Evolutionary conservation across 208 protist species (phyloP), one percentile per base, ranked within the genome.

Genomic region (Wallacemonas collosoma): DNA sequence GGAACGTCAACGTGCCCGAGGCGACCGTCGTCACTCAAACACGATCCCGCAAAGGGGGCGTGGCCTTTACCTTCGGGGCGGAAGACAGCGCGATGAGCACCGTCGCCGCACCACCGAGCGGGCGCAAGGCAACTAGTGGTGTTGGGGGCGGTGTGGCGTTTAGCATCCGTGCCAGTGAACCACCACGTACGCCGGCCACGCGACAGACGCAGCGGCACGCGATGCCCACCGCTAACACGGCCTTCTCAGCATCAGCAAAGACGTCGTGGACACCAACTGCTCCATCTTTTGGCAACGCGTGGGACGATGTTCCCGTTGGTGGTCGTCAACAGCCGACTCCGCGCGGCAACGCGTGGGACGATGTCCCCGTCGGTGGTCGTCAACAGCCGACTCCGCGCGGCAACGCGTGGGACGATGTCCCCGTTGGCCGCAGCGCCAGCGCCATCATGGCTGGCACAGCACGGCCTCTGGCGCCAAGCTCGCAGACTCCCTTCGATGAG

Each of bases 61-160:
- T 84, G 7, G 85, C 85, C 43, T 77, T 87, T 61, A 79, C 75
- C 8, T 81, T 86, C 56, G 73, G 68, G 41, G 26, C 55, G 7
- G 40, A 38, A 12, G 63, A 17, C 50, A n/a, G 38, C 26, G 48
- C 39, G 7, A 51, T 38, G 3, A 47, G 26, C 44, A 64, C 35
- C 65, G 48, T 47, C 47, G 38, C 2, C 41, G 45, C 1, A 12
- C 3, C 50, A 5, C 15, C 50, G 6, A n/a, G 36, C 45, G 17
- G 38, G 11, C 7, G 15, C 55, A 61, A 8, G 39, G 58, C 58
- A 64, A 45, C 17, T 12, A 12, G 58, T 14, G 62, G 17, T 17
- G 43, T 11, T 41, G 43, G 44, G 7, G 62, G 43, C 62, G 43
- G 45, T n/a, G 26, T 26, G 26, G 26, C 26, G 26, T 26, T 26